Percentiles rank a stretch among this genome's conserved stretches.
Evolutionary conservation across 495 filamentous ascomycete species (phyloP).

Genomic region (Penicillium ochrochloron): DNA sequence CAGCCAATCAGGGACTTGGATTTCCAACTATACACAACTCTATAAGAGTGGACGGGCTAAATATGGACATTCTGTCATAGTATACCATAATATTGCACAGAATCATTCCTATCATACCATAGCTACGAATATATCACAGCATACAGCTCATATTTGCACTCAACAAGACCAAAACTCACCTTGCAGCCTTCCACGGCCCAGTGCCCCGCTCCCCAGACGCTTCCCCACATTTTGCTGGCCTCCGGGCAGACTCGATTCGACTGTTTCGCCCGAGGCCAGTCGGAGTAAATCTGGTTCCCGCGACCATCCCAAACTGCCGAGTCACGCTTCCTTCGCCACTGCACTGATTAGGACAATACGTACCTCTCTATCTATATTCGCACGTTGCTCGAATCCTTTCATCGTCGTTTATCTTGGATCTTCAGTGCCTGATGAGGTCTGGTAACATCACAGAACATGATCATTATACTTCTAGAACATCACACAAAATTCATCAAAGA

Average conservation of each 20-base stretch:
- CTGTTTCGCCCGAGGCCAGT: slow-evolving; percentile 3
- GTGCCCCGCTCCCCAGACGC: slow-evolving; percentile 20
- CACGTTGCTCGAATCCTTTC: too few species aligned
- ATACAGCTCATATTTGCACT: background rate
- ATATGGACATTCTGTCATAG: background rate
- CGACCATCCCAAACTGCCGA: slow-evolving; percentile 11
- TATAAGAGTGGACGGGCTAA: background rate
- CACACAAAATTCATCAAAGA: background rate
- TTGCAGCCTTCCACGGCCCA: background rate
- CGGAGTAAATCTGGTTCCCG: slow-evolving; percentile 22
- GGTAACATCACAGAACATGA: background rate
- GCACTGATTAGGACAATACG: too few species aligned
- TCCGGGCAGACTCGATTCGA: slow-evolving; percentile 14
- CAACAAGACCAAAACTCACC: background rate
- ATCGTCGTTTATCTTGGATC: background rate
- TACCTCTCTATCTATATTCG: too few species aligned
- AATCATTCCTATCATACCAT: background rate
- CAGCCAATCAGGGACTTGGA: slow-evolving; percentile 13
- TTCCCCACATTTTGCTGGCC: slow-evolving; percentile 19
- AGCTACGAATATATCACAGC: too few species aligned
- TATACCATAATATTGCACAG: too few species aligned
- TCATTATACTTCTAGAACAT: background rate
- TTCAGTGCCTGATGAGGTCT: background rate
- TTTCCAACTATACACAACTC: background rate
- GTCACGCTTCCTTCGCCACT: background rate